A percentile compares a stretch with the other conserved stretches of the same genome.
phyloP scores from a whole-genome alignment of 2,329 filamentous ascomycete genomes.

The Camptophora hylomeconis region DNA sequence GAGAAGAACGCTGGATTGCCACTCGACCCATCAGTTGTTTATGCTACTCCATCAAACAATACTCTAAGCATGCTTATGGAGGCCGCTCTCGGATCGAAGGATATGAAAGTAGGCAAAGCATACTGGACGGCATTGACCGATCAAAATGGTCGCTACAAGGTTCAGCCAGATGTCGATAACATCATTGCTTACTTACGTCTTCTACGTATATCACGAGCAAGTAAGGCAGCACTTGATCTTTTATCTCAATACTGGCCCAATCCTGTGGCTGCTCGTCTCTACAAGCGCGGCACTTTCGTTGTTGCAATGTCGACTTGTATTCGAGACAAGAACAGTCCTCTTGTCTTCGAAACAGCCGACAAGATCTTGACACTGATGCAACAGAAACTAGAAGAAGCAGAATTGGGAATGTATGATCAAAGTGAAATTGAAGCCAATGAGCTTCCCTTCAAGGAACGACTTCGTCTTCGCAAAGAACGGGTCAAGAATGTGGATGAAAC shows the following conservation, averaged over 20 bases:
- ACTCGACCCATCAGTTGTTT: constrained; percentile 16
- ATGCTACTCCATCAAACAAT: constrained; percentile 37
- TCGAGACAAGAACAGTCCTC: constrained; percentile 63
- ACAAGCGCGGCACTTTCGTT: constrained; percentile 45
- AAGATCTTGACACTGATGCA: constrained; percentile 53
- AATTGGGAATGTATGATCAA: constrained; percentile 4
- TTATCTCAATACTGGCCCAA: constrained; percentile 34
- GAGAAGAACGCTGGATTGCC: neutral
- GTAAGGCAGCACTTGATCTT: constrained; percentile 46
- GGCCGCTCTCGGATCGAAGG: constrained; percentile 47
- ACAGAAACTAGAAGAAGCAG: constrained; percentile 7
- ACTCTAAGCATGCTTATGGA: constrained; percentile 57
- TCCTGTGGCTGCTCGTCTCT: constrained; percentile 34
- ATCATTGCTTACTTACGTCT: constrained; percentile 56
- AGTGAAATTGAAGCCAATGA: constrained; percentile 11
- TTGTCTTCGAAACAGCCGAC: constrained; percentile 52
- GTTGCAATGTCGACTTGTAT: constrained; percentile 62
- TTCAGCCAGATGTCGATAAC: constrained; percentile 61
- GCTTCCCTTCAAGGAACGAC: constrained; percentile 1
- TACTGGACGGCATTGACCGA: constrained; percentile 69
- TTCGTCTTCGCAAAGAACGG: constrained; percentile 1
- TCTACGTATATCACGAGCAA: constrained; percentile 53
- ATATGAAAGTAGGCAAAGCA: constrained; percentile 47
- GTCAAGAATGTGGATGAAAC: constrained; percentile 2
- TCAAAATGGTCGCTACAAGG: constrained; percentile 30